A percentile compares a stretch with the other conserved stretches of the same genome.
Conservation (phyloP, 176 grass and related monocot genomes). For the Cymbopogon citratus region DNA sequence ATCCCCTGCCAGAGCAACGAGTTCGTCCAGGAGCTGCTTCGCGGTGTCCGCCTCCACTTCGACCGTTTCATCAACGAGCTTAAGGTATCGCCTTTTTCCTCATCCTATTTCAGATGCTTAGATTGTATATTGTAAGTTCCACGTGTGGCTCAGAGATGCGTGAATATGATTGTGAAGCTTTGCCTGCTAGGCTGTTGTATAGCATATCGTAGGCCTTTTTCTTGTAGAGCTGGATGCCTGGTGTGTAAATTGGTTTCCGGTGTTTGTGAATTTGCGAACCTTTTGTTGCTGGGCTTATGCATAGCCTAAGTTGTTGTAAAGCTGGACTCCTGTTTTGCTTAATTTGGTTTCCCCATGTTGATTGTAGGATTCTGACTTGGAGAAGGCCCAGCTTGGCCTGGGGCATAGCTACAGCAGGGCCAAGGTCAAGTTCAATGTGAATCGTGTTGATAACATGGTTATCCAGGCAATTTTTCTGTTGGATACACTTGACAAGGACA, state of each 20-base stretch:
- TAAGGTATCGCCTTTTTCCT: constrained; percentile 34
- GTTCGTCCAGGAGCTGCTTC: constrained; percentile 73
- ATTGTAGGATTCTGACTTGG: constrained; percentile 54
- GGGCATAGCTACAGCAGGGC: constrained; percentile 78
- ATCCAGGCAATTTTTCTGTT: constrained; percentile 87
- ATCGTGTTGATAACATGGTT: constrained; percentile 86
- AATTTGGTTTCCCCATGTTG: not conserved
- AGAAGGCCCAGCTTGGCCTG: constrained; percentile 62
- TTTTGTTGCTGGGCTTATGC: not conserved
- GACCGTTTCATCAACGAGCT: constrained; percentile 74
- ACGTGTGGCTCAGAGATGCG: not conserved
- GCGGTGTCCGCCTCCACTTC: constrained; percentile 71
- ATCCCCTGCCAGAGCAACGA: constrained; percentile 84
- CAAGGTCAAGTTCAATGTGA: constrained; percentile 93
- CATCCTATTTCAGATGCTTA: not conserved
- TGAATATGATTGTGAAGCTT: not conserved
- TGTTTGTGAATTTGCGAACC: not conserved
- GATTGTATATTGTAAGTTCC: not conserved
- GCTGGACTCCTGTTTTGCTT: not conserved
- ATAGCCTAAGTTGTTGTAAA: not conserved
- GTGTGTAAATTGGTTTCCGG: not conserved
- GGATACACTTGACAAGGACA: constrained; percentile 86
- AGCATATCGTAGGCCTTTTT: not conserved
- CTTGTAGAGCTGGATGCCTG: not conserved
- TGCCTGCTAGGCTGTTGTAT: not conserved